phyloP scores from a whole-genome alignment of 768 basidiomycete species.

The Galerina sulciceps region DNA sequence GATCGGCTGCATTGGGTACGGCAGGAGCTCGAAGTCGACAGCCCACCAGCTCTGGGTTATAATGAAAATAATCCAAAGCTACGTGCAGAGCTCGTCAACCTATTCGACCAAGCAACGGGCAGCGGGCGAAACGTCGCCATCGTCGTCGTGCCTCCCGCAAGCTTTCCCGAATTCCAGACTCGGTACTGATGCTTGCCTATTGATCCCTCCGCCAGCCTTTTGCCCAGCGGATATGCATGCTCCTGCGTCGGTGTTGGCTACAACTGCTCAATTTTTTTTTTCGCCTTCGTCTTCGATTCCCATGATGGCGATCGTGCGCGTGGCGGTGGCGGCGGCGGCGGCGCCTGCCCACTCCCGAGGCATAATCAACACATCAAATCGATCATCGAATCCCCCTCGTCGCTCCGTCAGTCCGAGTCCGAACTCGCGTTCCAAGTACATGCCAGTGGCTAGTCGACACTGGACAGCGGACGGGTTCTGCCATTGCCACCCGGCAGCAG shows the following conservation, averaged over 20 bases:
- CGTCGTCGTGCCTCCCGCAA: slow-evolving; percentile 42
- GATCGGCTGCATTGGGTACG: slow-evolving; percentile 65
- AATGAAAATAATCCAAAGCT: neutral
- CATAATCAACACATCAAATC: neutral
- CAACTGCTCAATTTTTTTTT: too few relatives aligned
- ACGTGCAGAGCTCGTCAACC: slow-evolving; percentile 54
- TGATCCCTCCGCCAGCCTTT: too few relatives aligned
- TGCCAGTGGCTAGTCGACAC: too few relatives aligned
- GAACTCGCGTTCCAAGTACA: too few relatives aligned
- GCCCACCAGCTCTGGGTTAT: neutral
- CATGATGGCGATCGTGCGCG: neutral
- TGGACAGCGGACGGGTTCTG: too few relatives aligned
- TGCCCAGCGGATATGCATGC: too few relatives aligned
- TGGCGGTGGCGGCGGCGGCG: neutral
- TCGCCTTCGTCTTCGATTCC: neutral
- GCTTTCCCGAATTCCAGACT: too few relatives aligned
- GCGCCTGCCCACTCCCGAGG: neutral
- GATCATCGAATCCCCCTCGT: neutral
- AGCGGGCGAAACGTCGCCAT: slow-evolving; percentile 77
- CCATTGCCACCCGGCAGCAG: too few relatives aligned
- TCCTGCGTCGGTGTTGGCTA: too few relatives aligned
- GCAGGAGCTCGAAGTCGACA: neutral
- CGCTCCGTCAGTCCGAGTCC: too few relatives aligned
- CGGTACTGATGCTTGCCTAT: too few relatives aligned
- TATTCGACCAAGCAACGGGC: slow-evolving; percentile 75